Conservation (phyloP, 2,329 filamentous ascomycete genomes). For the Alternaria hordeiaustralica region DNA sequence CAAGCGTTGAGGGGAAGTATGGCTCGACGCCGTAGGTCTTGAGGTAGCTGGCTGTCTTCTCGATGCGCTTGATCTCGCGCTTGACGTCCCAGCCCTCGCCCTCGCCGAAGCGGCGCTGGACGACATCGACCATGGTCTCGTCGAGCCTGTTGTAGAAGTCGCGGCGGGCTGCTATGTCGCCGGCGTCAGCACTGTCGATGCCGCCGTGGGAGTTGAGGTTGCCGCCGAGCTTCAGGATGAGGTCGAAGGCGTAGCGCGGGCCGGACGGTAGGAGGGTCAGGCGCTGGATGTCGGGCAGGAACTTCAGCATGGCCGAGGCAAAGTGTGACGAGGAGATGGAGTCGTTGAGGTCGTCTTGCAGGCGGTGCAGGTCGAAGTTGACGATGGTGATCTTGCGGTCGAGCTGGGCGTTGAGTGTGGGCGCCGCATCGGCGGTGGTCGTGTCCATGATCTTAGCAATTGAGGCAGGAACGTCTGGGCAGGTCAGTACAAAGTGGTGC, state of each 20-base stretch:
- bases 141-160: slow-evolving; percentile 59
- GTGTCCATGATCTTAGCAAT: slow-evolving; percentile 62
- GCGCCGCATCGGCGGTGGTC: slow-evolving; percentile 56
- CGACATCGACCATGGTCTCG: slow-evolving; percentile 60
- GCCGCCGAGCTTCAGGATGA: slow-evolving; percentile 62
- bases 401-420: slow-evolving; percentile 62
- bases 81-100: slow-evolving; percentile 60
- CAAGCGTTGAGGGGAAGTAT: slow-evolving; percentile 60
- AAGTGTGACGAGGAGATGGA: slow-evolving; percentile 61
- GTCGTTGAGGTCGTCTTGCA: slow-evolving; percentile 63
- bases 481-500: slow-evolving; percentile 16
- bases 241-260: slow-evolving; percentile 59
- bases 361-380: slow-evolving; percentile 63
- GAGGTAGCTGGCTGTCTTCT: slow-evolving; percentile 61
- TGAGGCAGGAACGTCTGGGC: slow-evolving; percentile 58
- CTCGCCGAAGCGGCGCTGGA: slow-evolving; percentile 59
- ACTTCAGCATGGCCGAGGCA: slow-evolving; percentile 61
- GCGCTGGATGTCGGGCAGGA: slow-evolving; percentile 60
- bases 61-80: slow-evolving; percentile 62
- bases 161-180: slow-evolving; percentile 56
- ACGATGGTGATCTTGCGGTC: slow-evolving; percentile 65
- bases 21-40: slow-evolving; percentile 60
- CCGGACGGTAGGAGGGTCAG: slow-evolving; percentile 57
- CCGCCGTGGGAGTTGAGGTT: slow-evolving; percentile 63
- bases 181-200: slow-evolving; percentile 56